A percentile compares a stretch with the other conserved stretches of the same genome.
Conservation (phyloP, 208 protist species). For the Strigomonas culicis region DNA sequence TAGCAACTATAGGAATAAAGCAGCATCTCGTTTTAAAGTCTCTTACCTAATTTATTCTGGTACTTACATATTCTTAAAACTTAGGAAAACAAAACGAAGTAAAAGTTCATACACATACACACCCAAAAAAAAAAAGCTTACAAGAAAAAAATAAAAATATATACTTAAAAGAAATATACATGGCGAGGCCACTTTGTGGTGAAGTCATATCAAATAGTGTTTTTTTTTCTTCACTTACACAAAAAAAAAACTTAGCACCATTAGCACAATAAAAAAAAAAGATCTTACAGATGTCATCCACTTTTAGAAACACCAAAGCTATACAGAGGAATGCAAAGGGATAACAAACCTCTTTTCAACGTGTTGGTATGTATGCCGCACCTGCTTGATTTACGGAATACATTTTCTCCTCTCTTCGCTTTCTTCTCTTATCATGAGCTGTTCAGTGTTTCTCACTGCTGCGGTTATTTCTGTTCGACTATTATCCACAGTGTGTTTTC, state of each 20-base stretch:
- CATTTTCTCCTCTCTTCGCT: too few relatives aligned
- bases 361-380: too few relatives aligned
- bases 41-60: neutral
- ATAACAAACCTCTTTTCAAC: too few relatives aligned
- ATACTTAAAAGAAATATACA: slow-evolving; percentile 4
- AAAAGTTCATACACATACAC: neutral
- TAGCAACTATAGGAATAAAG: neutral
- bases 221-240: neutral
- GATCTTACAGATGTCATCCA: neutral
- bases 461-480: too few relatives aligned
- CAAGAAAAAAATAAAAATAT: neutral
- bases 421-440: too few relatives aligned
- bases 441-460: too few relatives aligned
- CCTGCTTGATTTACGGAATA: too few relatives aligned
- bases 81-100: slow-evolving; percentile 1
- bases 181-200: neutral
- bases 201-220: neutral
- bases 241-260: slow-evolving; percentile 1
- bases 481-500: too few relatives aligned
- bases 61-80: slow-evolving; percentile 5
- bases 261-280: neutral
- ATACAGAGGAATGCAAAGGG: neutral
- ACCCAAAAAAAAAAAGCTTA: slow-evolving; percentile 1
- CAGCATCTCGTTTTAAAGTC: too few relatives aligned
- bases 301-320: neutral